Conservation (phyloP, 257 asterid species). For the Knoxia roxburghii region DNA sequence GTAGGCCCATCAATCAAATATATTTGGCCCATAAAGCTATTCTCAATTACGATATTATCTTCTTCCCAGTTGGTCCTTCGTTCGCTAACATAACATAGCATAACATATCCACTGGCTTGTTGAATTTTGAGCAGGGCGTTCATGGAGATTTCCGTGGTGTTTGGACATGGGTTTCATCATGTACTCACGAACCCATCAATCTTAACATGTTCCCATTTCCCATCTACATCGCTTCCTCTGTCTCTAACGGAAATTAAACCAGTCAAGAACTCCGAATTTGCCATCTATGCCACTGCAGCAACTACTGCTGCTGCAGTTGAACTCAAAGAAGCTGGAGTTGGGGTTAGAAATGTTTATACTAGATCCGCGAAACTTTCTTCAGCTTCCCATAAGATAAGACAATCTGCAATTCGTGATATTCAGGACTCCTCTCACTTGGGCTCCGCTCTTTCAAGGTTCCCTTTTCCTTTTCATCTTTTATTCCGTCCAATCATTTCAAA, state of each 20-base stretch:
- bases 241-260: conserved; percentile 8
- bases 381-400: conserved; percentile 28
- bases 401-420: conserved; percentile 60
- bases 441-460: conserved; percentile 71
- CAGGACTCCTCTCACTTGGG: conserved; percentile 59
- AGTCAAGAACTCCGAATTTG: conserved; percentile 5
- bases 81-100: neutral
- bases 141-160: conserved; percentile 14
- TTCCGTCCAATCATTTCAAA: neutral
- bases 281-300: conserved; percentile 8
- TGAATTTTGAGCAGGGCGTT: neutral
- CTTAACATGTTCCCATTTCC: neutral
- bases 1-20: too few species aligned
- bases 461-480: neutral
- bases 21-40: too few species aligned
- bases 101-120: neutral
- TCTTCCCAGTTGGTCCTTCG: neutral
- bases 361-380: conserved; percentile 24
- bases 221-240: neutral
- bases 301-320: conserved; percentile 14
- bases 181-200: neutral
- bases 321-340: conserved; percentile 23
- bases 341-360: conserved; percentile 8
- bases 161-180: conserved; percentile 12
- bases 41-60: neutral